Percentiles rank a stretch among this genome's conserved stretches.
These are phyloP conservation scores for Mortierella sp. DNA, from an alignment of 371 early-diverging fungal species.

Conservation along the genomic window DNA sequence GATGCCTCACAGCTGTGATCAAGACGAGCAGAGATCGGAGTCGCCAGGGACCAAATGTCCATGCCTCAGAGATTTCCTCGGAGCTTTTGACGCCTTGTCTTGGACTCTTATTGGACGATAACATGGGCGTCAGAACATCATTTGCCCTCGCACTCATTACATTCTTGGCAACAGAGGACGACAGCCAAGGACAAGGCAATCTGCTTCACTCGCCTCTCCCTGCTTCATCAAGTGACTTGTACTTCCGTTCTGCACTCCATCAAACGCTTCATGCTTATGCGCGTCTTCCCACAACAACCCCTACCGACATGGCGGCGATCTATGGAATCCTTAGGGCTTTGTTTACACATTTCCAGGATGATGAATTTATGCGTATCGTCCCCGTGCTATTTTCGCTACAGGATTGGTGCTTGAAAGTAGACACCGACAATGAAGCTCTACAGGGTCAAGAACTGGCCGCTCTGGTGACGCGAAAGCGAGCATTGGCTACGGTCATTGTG, in stretches of 20 bases:
- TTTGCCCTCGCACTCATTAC: conserved; percentile 56
- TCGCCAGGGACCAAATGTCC: conserved; percentile 34
- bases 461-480: conserved; percentile 64
- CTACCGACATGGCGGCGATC: conserved; percentile 71
- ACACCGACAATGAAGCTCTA: background rate
- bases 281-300: conserved; percentile 60
- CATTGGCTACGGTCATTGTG: conserved; percentile 68
- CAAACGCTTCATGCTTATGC: conserved; percentile 71
- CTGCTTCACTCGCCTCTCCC: conserved; percentile 31
- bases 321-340: conserved; percentile 65
- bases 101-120: conserved; percentile 58
- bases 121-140: conserved; percentile 52
- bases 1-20: conserved; percentile 60
- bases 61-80: conserved; percentile 39
- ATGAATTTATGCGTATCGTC: conserved; percentile 71
- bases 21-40: conserved; percentile 49
- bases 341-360: conserved; percentile 67
- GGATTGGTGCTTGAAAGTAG: conserved; percentile 50
- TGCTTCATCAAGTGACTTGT: conserved; percentile 58
- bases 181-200: conserved; percentile 8
- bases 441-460: conserved; percentile 26
- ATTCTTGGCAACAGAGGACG: conserved; percentile 49
- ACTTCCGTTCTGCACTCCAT: conserved; percentile 67
- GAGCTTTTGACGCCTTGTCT: conserved; percentile 63
- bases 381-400: conserved; percentile 77